phyloP scores from a whole-genome alignment of 2,329 filamentous ascomycete species.

The Colletotrichum melonis region DNA sequence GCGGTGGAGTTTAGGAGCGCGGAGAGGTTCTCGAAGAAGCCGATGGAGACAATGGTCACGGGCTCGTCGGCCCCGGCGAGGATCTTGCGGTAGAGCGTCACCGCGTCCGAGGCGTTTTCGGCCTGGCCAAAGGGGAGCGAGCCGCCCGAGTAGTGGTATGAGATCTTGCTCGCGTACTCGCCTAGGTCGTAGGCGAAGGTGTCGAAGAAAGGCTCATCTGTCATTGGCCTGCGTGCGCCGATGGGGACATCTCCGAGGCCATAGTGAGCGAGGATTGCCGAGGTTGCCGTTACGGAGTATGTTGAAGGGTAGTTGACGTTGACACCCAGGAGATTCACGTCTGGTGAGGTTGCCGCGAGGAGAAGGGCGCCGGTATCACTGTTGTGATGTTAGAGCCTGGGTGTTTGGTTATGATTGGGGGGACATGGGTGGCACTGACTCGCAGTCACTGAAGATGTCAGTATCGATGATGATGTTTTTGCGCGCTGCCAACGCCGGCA shows the following conservation, averaged over 20 bases:
- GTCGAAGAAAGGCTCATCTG: conserved; percentile 57
- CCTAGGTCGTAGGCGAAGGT: conserved; percentile 49
- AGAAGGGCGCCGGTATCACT: conserved; percentile 56
- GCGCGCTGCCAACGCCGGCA: conserved; percentile 2
- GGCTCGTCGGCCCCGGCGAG: conserved; percentile 53
- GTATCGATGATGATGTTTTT: conserved; percentile 59
- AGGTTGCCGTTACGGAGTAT: conserved; percentile 54
- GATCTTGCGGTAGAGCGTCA: conserved; percentile 56
- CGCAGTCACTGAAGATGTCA: conserved; percentile 59
- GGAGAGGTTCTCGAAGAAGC: conserved; percentile 60
- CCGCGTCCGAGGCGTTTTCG: conserved; percentile 53
- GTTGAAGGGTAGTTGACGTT: conserved; percentile 54
- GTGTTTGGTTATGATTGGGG: background rate
- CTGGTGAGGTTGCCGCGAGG: conserved; percentile 50
- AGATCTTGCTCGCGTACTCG: conserved; percentile 59
- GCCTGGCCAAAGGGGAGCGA: conserved; percentile 47
- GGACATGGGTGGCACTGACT: conserved; percentile 45
- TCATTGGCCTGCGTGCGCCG: conserved; percentile 52
- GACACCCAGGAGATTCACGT: conserved; percentile 52
- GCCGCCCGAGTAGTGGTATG: conserved; percentile 53
- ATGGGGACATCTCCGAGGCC: conserved; percentile 49
- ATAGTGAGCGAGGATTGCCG: conserved; percentile 55
- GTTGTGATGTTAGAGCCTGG: background rate
- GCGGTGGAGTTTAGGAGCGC: conserved; percentile 56
- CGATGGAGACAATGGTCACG: conserved; percentile 57